These are phyloP conservation scores for Globisporangium recalcitrans DNA, from an alignment of 352 stramenopile species.

Conservation along the genomic window DNA sequence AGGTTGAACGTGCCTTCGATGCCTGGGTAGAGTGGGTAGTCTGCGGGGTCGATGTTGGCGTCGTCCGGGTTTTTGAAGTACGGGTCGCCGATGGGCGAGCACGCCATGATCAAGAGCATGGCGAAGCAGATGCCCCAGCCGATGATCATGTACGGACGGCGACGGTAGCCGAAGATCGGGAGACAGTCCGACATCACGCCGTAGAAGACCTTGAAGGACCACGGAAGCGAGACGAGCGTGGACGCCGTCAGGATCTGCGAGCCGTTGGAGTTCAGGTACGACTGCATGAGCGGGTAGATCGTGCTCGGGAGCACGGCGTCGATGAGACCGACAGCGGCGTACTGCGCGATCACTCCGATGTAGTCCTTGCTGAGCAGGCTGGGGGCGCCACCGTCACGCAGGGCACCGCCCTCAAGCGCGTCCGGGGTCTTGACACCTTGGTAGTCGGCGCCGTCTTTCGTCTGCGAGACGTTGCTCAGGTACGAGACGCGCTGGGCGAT, in stretches of 20 bases:
- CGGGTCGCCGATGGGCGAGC: not conserved
- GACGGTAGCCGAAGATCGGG: not conserved
- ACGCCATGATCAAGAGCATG: not conserved
- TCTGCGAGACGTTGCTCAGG: not conserved
- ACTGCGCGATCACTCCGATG: not conserved
- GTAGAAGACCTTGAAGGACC: not conserved
- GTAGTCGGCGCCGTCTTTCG: not conserved
- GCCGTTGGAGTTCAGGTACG: not conserved
- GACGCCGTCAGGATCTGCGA: not conserved
- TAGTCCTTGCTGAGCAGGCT: not conserved
- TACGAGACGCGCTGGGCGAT: not conserved
- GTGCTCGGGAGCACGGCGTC: not conserved
- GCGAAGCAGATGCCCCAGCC: not conserved
- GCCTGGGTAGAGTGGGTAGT: not conserved
- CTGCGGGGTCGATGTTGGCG: not conserved
- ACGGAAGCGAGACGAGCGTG: not conserved
- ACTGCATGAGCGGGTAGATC: not conserved
- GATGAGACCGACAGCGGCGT: not conserved
- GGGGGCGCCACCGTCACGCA: not conserved
- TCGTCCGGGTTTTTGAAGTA: not conserved
- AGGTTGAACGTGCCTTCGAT: not conserved
- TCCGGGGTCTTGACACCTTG: not conserved
- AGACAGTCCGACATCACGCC: not conserved
- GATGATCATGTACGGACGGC: not conserved
- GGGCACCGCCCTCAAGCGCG: not conserved